Evolutionary conservation across 2,329 filamentous ascomycete genomes (phyloP), one percentile per base, ranked within the genome.

Genomic region (Colletotrichum sojae): DNA sequence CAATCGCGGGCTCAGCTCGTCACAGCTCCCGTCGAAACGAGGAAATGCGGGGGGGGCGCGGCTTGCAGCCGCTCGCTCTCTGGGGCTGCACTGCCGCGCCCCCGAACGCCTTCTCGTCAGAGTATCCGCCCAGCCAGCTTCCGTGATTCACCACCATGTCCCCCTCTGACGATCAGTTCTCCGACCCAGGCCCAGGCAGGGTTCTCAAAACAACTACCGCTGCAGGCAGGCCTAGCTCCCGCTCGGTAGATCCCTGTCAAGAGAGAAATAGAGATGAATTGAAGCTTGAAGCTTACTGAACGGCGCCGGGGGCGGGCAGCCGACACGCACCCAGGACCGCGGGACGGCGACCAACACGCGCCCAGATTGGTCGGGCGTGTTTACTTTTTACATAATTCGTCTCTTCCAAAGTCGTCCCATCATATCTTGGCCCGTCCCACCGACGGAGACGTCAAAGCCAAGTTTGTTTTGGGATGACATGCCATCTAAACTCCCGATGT

Each of bases 401-500:
- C 39, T 2, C 25, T 9, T 36, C 31, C 15, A 2, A 18, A 31
- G 18, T 63, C 60, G 53, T 52, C 53, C 53, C 52, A 53, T 46
- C 15, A 8, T 22, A 39, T 36, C 53, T 52, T 31, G 52, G 43
- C 49, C 20, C 52, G 54, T 18, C 31, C 31, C 36, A 45, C 25
- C 49, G 31, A 31, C 18, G 49, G 45, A 31, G 27, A 40, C 25
- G 16, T 27, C 53, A 61, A 63, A 31, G 36, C 31, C 27, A 4
- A 0, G n/a, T 52, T 31, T 31, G 27, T 31, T 49, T 31, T 56
- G 45, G 52, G 53, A 58, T 45, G 46, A 39, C 39, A 58, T 58
- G 59, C 45, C 59, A 57, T 58, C 65, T 54, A 57, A 64, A 64
- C 65, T 63, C 36, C 31, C 52, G 20, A 54, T 36, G 65, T 68